Evolutionary conservation across 2,329 filamentous ascomycete genomes (phyloP).

Genomic region (Diplodia scrobiculata): DNA sequence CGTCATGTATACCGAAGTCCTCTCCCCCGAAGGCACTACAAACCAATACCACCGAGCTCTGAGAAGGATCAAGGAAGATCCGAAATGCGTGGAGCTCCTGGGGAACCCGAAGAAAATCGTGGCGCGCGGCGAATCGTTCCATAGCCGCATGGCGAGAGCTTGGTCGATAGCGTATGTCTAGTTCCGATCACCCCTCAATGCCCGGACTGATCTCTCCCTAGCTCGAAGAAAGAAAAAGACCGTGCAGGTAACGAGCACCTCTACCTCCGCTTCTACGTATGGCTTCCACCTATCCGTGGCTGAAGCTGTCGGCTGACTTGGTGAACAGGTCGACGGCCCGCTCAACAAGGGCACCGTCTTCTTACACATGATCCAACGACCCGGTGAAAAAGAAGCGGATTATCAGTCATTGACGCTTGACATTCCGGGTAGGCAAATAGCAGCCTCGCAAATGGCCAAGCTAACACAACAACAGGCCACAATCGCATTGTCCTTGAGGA

Average conservation of each 20-base stretch:
- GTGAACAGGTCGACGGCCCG: constrained; percentile 71
- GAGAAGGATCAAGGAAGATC: constrained; percentile 72
- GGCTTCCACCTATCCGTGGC: background rate
- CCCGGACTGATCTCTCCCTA: constrained; percentile 29
- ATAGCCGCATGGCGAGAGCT: constrained; percentile 75
- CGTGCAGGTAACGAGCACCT: constrained; percentile 76
- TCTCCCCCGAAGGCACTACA: constrained; percentile 72
- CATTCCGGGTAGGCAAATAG: constrained; percentile 62
- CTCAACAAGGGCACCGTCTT: constrained; percentile 71
- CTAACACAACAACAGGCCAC: constrained; percentile 16
- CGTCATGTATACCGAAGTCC: constrained; percentile 44
- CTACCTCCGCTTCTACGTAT: constrained; percentile 73
- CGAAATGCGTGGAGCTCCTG: constrained; percentile 70
- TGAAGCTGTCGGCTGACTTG: background rate
- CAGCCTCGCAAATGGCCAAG: background rate
- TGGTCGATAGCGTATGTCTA: constrained; percentile 47
- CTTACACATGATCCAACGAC: constrained; percentile 73
- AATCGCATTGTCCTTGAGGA: constrained; percentile 25
- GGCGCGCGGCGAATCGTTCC: constrained; percentile 78
- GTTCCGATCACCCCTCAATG: constrained; percentile 49
- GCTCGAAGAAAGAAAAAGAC: constrained; percentile 70
- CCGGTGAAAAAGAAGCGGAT: constrained; percentile 67
- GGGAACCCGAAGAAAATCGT: constrained; percentile 69
- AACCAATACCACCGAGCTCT: constrained; percentile 86
- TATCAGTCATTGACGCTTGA: constrained; percentile 82